Evolutionary conservation across 208 protist genomes (phyloP).

Genomic region (Leptomonas pyrrhocoris): DNA sequence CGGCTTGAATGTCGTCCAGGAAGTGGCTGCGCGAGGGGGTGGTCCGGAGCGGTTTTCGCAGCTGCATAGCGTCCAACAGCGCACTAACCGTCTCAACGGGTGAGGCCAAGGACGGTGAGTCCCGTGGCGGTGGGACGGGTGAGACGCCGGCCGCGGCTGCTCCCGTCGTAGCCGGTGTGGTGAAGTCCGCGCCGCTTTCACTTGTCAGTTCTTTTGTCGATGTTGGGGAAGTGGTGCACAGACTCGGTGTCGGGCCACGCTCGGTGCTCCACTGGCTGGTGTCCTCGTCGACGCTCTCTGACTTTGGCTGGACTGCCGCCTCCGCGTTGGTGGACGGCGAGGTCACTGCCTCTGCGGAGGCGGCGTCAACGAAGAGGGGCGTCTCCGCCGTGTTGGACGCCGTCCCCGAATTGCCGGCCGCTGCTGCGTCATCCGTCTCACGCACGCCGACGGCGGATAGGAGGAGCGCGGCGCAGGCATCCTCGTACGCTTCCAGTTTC

Average conservation of each 20-base stretch:
- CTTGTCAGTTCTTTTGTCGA: neutral
- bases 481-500: conserved; percentile 67
- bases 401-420: neutral
- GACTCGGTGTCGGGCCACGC: conserved; percentile 3
- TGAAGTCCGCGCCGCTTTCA: neutral
- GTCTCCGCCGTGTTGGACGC: neutral
- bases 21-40: conserved; percentile 27
- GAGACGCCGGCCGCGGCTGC: too few species aligned
- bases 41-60: conserved; percentile 31
- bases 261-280: conserved; percentile 4
- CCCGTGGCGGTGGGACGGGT: neutral
- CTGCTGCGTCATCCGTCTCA: neutral
- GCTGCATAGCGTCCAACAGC: conserved; percentile 37
- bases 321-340: neutral
- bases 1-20: conserved; percentile 54
- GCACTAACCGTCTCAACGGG: conserved; percentile 14
- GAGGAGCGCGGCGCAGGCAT: conserved; percentile 37
- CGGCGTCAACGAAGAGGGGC: neutral
- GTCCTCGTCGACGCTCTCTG: neutral
- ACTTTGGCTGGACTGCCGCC: neutral
- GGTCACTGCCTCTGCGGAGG: neutral
- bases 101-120: neutral
- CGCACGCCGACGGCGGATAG: conserved; percentile 9
- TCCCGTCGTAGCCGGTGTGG: neutral
- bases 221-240: conserved; percentile 1